Percentiles rank a stretch among this genome's conserved stretches.
These are phyloP conservation scores for Vachellia pachyceras DNA, from an alignment of 306 rosid genomes.

Conservation along the genomic window DNA sequence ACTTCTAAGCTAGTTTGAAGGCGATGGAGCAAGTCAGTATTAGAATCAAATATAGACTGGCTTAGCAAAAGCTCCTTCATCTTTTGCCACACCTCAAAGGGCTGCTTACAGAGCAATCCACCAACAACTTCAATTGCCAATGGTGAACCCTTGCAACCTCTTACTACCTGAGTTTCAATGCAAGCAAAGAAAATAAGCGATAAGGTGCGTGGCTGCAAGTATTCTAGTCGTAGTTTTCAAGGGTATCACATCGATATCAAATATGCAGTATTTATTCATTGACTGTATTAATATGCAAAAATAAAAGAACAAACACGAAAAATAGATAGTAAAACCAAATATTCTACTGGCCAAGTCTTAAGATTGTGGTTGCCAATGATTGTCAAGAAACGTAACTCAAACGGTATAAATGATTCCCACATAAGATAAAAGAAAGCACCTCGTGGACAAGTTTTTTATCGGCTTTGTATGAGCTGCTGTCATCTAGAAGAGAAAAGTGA, in stretches of 20 bases:
- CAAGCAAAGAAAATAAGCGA: slow-evolving; percentile 28
- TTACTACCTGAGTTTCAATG: slow-evolving; percentile 56
- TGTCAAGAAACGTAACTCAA: not conserved
- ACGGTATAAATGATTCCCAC: not conserved
- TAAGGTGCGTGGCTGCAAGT: not conserved
- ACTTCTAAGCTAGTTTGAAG: slow-evolving; percentile 57
- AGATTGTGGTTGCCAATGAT: not conserved
- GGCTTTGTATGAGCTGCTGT: slow-evolving; percentile 27
- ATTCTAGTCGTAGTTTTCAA: not conserved
- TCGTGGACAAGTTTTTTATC: slow-evolving; percentile 39
- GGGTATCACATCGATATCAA: not conserved
- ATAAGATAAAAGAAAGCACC: slow-evolving; percentile 38
- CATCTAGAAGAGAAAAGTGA: slow-evolving; percentile 42
- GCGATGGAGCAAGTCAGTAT: slow-evolving; percentile 38
- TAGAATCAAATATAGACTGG: slow-evolving; percentile 44
- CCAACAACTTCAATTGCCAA: slow-evolving; percentile 58
- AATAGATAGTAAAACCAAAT: not conserved
- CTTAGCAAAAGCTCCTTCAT: slow-evolving; percentile 36
- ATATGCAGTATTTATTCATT: not conserved
- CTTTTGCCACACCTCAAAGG: slow-evolving; percentile 46
- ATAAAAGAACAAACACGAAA: not conserved
- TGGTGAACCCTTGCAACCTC: slow-evolving; percentile 58
- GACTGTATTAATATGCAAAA: not conserved
- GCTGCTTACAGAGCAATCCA: slow-evolving; percentile 44
- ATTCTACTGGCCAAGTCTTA: not conserved